A percentile compares a stretch with the other conserved stretches of the same genome.
phyloP scores from a whole-genome alignment of 2,329 filamentous ascomycete genomes.

The Ophiostoma triangulosporum region DNA sequence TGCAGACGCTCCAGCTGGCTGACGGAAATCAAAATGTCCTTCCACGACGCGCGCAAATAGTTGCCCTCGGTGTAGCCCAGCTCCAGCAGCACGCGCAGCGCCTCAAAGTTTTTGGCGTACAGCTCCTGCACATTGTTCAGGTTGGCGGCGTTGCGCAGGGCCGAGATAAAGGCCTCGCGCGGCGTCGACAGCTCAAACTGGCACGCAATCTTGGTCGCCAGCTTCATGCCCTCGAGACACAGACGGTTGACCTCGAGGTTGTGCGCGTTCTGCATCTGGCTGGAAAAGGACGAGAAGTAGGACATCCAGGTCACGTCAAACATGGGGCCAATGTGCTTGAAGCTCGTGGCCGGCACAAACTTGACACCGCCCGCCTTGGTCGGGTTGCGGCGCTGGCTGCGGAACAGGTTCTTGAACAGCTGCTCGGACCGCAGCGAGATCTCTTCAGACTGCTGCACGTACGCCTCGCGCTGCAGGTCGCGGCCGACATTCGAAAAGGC shows the following conservation, averaged over 20 bases:
- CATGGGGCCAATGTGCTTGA: conserved; percentile 93
- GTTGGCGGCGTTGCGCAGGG: conserved; percentile 85
- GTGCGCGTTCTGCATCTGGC: conserved; percentile 83
- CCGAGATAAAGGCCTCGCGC: conserved; percentile 85
- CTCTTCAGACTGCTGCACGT: conserved; percentile 88
- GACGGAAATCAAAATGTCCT: conserved; percentile 87
- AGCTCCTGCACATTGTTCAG: conserved; percentile 93
- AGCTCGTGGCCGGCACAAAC: conserved; percentile 88
- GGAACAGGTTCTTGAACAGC: conserved; percentile 84
- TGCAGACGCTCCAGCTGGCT: conserved; percentile 93
- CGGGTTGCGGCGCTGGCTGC: conserved; percentile 72
- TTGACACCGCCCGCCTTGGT: conserved; percentile 51
- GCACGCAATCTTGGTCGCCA: conserved; percentile 86
- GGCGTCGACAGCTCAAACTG: conserved; percentile 89
- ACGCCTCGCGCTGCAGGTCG: conserved; percentile 83
- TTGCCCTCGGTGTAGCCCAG: conserved; percentile 90
- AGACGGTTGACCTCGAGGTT: conserved; percentile 85
- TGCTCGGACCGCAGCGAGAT: conserved; percentile 64
- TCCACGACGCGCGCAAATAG: conserved; percentile 78
- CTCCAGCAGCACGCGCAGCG: conserved; percentile 80
- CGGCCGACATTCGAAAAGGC: conserved; percentile 84
- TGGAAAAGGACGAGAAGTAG: conserved; percentile 86
- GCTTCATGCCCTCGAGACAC: conserved; percentile 89
- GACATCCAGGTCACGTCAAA: conserved; percentile 99
- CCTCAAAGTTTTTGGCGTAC: conserved; percentile 90